phyloP scores from a whole-genome alignment of 2,329 filamentous ascomycete species.

The Hypoxylon sp. region DNA sequence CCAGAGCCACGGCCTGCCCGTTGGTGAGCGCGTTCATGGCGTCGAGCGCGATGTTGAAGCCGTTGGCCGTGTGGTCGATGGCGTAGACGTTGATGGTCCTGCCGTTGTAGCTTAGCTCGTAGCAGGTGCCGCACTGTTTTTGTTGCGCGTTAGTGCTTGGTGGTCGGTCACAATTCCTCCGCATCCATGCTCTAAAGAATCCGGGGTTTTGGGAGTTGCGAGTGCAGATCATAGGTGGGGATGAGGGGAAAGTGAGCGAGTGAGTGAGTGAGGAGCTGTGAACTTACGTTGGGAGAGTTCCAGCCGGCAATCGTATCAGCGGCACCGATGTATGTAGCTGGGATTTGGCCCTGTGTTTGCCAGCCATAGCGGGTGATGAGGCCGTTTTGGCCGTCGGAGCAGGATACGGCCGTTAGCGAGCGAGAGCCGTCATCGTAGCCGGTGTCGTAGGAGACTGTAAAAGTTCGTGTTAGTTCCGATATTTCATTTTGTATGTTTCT shows the following conservation, averaged over 20 bases:
- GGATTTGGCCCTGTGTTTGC: conserved; percentile 67
- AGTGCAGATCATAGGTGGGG: background rate
- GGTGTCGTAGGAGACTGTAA: conserved; percentile 77
- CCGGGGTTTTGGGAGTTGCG: background rate
- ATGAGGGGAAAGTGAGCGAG: background rate
- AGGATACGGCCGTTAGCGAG: conserved; percentile 71
- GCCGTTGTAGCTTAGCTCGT: conserved; percentile 67
- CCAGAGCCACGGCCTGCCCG: conserved; percentile 64
- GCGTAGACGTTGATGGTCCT: conserved; percentile 69
- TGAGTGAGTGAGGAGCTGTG: background rate
- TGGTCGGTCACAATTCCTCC: background rate
- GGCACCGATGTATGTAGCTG: conserved; percentile 71
- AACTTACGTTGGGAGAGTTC: conserved; percentile 64
- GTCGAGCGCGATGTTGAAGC: conserved; percentile 70
- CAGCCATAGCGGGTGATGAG: conserved; percentile 74
- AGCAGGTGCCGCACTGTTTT: conserved; percentile 71
- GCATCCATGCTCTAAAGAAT: background rate
- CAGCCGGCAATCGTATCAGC: conserved; percentile 66
- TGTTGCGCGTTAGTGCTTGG: conserved; percentile 4
- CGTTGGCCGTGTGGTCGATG: conserved; percentile 65
- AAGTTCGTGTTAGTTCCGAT: conserved; percentile 39
- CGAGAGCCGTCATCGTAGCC: conserved; percentile 76
- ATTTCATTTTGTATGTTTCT: background rate
- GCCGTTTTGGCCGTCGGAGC: conserved; percentile 78
- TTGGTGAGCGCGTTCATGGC: conserved; percentile 71